A percentile compares a stretch with the other conserved stretches of the same genome.
phyloP scores from a whole-genome alignment of 306 rosid genomes.

The Castanea mollissima region DNA sequence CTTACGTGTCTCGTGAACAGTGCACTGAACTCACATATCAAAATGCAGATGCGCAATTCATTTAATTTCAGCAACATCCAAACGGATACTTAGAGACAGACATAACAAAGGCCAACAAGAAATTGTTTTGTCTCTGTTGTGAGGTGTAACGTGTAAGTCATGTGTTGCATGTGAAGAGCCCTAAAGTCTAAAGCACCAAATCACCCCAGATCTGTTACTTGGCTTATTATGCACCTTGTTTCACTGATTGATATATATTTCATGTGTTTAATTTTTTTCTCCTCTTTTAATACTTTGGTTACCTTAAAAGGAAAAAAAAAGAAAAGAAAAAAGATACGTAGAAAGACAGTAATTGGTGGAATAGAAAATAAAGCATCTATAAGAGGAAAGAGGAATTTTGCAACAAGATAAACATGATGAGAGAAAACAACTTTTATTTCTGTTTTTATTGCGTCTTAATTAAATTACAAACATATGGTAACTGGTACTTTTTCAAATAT shows the following conservation, averaged over 20 bases:
- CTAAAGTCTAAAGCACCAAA: not conserved
- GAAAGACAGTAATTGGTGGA: too few relatives aligned
- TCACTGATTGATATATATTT: not conserved
- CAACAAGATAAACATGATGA: not conserved
- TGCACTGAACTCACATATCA: too few relatives aligned
- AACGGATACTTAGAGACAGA: not conserved
- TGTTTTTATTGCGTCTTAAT: not conserved
- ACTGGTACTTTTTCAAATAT: not conserved
- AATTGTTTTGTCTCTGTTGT: not conserved
- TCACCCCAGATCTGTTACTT: not conserved
- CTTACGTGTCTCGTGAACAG: too few relatives aligned
- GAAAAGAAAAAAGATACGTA: too few relatives aligned
- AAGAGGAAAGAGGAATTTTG: too few relatives aligned
- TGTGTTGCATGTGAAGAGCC: constrained; percentile 21
- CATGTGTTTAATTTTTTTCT: not conserved
- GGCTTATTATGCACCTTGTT: not conserved
- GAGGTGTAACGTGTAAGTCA: constrained; percentile 9
- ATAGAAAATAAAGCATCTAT: too few relatives aligned
- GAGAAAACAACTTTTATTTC: not conserved
- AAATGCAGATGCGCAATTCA: too few relatives aligned
- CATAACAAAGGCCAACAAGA: not conserved
- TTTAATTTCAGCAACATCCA: too few relatives aligned
- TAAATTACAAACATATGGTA: not conserved
- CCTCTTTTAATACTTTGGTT: too few relatives aligned
- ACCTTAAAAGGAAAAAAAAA: too few relatives aligned